These are phyloP conservation scores for Hanseniaspora uvarum DNA, from an alignment of 1,139 yeast species.

Conservation along the genomic window DNA sequence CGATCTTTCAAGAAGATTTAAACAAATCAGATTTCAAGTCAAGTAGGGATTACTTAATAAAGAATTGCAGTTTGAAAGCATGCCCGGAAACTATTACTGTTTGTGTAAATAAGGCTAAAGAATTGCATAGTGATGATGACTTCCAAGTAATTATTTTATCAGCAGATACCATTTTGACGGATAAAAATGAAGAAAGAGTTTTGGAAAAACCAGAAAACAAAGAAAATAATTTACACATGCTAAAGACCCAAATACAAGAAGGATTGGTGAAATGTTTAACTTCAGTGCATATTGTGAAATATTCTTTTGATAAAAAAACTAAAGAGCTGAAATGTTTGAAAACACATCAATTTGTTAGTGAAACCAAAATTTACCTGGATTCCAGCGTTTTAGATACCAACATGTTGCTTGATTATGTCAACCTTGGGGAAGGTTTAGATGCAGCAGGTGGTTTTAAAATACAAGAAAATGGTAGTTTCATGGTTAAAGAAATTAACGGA, in stretches of 20 bases:
- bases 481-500: slow-evolving; percentile 57
- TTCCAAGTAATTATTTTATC: slow-evolving; percentile 38
- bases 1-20: slow-evolving; percentile 59
- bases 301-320: slow-evolving; percentile 31
- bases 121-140: background rate
- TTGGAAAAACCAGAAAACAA: slow-evolving; percentile 66
- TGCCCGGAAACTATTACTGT: background rate
- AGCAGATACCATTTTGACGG: slow-evolving; percentile 77
- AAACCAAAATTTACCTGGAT: slow-evolving; percentile 43
- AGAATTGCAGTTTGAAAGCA: slow-evolving; percentile 8
- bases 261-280: slow-evolving; percentile 32
- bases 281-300: slow-evolving; percentile 22
- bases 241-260: slow-evolving; percentile 37
- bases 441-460: slow-evolving; percentile 93
- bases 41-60: slow-evolving; percentile 12
- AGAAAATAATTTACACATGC: slow-evolving; percentile 43
- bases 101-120: background rate
- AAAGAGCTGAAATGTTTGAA: slow-evolving; percentile 21
- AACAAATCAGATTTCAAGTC: slow-evolving; percentile 36
- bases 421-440: slow-evolving; percentile 58
- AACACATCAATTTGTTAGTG: slow-evolving; percentile 31
- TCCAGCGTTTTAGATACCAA: slow-evolving; percentile 34
- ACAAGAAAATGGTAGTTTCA: slow-evolving; percentile 60
- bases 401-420: slow-evolving; percentile 50
- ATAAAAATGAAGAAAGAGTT: slow-evolving; percentile 42